These are phyloP conservation scores for Nemania sp. DNA, from an alignment of 2,329 filamentous ascomycete genomes.

Conservation along the genomic window DNA sequence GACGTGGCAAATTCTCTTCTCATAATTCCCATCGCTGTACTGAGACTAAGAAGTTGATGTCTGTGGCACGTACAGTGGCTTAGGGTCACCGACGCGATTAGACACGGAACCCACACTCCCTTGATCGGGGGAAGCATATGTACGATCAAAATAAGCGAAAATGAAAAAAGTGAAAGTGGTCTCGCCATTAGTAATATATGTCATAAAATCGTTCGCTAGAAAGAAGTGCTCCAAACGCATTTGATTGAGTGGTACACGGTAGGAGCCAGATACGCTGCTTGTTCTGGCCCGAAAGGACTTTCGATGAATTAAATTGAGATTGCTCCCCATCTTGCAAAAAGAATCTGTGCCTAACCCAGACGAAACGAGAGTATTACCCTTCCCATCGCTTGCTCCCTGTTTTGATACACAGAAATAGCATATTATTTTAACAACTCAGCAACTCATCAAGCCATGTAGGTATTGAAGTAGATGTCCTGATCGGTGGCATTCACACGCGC, in stretches of 20 bases:
- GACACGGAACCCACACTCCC: too few species aligned
- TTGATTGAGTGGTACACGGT: not conserved
- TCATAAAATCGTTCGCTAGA: conserved; percentile 9
- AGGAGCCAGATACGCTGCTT: not conserved
- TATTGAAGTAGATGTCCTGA: too few species aligned
- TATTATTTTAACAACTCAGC: too few species aligned
- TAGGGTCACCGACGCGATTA: too few species aligned
- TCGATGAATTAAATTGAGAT: too few species aligned
- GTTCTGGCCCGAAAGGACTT: not conserved
- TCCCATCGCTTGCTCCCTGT: not conserved
- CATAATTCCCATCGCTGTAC: too few species aligned
- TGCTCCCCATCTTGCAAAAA: conserved; percentile 3
- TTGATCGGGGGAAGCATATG: too few species aligned
- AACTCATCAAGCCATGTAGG: too few species aligned
- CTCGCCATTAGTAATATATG: conserved; percentile 14
- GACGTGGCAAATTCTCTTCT: too few species aligned
- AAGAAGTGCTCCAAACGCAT: not conserved
- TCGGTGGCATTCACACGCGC: not conserved
- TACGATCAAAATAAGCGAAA: not conserved
- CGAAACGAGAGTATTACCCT: not conserved
- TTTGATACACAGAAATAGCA: not conserved
- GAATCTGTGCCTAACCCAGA: conserved; percentile 2
- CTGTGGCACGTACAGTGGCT: too few species aligned
- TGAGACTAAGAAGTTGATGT: too few species aligned
- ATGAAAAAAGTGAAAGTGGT: not conserved